Evolutionary conservation across 441 rosid species (phyloP).

Genomic region (Bocquillonia castaneifolia): DNA sequence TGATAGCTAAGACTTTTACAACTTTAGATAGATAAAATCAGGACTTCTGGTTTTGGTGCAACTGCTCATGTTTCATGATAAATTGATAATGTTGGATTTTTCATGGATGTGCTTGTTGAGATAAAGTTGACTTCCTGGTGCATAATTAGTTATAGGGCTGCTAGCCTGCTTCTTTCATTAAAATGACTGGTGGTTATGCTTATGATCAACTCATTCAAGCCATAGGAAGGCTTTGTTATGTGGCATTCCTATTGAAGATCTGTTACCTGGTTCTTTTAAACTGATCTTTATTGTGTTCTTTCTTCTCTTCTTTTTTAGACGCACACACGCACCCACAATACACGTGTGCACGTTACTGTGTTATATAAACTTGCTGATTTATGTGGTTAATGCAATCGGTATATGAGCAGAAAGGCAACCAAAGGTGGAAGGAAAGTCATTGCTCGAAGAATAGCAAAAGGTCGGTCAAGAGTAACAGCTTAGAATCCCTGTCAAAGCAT

Average conservation of each 20-base stretch:
- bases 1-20: background rate
- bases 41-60: background rate
- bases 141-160: too few relatives aligned
- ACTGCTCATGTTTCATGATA: background rate
- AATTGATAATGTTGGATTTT: background rate
- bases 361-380: slow-evolving; percentile 2
- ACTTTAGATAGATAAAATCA: background rate
- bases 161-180: background rate
- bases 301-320: background rate
- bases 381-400: slow-evolving; percentile 22
- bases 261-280: background rate
- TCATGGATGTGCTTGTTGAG: background rate
- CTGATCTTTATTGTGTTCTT: background rate
- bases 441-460: slow-evolving; percentile 94
- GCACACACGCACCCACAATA: background rate
- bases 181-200: background rate
- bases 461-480: slow-evolving; percentile 82
- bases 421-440: slow-evolving; percentile 95
- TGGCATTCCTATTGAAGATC: background rate
- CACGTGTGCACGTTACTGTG: background rate
- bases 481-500: slow-evolving; percentile 28
- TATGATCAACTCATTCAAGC: background rate
- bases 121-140: background rate
- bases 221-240: background rate
- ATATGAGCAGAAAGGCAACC: slow-evolving; percentile 79